phyloP scores from a whole-genome alignment of 2,329 filamentous ascomycete species.

The Paramyrothecium sp. region DNA sequence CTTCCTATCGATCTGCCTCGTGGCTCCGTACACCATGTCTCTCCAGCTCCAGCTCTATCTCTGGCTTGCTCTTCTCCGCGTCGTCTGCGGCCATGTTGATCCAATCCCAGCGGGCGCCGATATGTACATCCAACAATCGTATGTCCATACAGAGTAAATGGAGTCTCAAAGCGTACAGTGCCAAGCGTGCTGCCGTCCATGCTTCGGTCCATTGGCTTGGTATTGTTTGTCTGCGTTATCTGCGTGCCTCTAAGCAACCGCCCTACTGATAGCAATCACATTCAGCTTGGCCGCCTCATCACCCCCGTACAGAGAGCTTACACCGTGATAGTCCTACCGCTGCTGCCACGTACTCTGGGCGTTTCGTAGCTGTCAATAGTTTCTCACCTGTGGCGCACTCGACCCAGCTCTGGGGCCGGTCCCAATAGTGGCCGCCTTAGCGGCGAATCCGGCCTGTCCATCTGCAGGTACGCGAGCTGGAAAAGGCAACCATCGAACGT shows the following conservation, averaged over 20 bases:
- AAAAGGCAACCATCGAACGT: neutral
- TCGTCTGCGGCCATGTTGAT: too few species aligned
- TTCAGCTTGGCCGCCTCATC: neutral
- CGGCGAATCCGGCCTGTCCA: neutral
- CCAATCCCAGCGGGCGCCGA: too few species aligned
- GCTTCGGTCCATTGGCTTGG: too few species aligned
- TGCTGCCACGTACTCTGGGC: neutral
- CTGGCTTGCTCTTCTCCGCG: too few species aligned
- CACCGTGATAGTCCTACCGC: neutral
- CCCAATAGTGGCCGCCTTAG: neutral
- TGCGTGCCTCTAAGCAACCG: too few species aligned
- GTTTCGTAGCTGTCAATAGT: neutral
- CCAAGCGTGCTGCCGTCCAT: too few species aligned
- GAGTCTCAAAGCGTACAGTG: too few species aligned
- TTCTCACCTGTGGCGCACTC: neutral
- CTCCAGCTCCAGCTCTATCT: neutral
- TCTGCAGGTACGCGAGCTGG: neutral
- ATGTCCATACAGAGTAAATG: too few species aligned
- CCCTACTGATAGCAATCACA: neutral
- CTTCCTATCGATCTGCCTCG: neutral
- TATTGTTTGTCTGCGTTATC: too few species aligned
- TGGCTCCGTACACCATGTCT: neutral
- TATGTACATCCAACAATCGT: too few species aligned
- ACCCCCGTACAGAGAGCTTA: neutral
- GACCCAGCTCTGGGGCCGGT: neutral